These are phyloP conservation scores for Fusarium bactridioides DNA, from an alignment of 2,329 filamentous ascomycete species.

Conservation along the genomic window DNA sequence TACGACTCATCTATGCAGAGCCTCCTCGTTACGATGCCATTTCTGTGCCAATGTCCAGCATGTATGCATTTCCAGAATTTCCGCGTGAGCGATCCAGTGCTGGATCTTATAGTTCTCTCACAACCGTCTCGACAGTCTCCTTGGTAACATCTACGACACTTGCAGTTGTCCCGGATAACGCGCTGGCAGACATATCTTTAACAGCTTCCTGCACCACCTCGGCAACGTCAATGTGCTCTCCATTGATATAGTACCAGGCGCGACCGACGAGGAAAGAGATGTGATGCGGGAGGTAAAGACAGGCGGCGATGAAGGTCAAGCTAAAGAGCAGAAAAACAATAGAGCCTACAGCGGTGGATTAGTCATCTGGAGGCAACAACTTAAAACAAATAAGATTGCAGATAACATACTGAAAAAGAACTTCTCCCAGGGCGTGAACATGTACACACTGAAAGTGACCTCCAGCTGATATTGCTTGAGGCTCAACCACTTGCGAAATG, in stretches of 20 bases:
- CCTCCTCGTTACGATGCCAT: neutral
- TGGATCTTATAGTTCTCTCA: slow-evolving; percentile 47
- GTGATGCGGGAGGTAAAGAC: slow-evolving; percentile 94
- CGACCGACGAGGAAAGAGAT: slow-evolving; percentile 82
- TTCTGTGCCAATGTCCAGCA: neutral
- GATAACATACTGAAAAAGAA: slow-evolving; percentile 87
- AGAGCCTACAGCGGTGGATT: slow-evolving; percentile 70
- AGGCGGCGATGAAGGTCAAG: slow-evolving; percentile 84
- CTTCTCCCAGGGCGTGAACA: slow-evolving; percentile 95
- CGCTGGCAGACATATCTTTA: slow-evolving; percentile 44
- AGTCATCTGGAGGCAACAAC: neutral
- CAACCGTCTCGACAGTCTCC: slow-evolving; percentile 38
- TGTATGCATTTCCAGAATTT: neutral
- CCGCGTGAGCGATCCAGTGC: neutral
- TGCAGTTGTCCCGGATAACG: slow-evolving; percentile 40
- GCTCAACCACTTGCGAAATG: slow-evolving; percentile 83
- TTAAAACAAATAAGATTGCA: neutral
- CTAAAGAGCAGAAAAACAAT: slow-evolving; percentile 89
- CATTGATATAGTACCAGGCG: slow-evolving; percentile 94
- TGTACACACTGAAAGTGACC: slow-evolving; percentile 95
- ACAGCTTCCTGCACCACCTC: slow-evolving; percentile 46
- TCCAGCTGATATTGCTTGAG: slow-evolving; percentile 98
- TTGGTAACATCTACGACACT: slow-evolving; percentile 38
- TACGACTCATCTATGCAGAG: neutral
- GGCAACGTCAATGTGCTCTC: slow-evolving; percentile 70